A percentile compares a stretch with the other conserved stretches of the same genome.
Evolutionary conservation across 2,329 filamentous ascomycete species (phyloP).

Genomic region (Metarhizium robertsii): DNA sequence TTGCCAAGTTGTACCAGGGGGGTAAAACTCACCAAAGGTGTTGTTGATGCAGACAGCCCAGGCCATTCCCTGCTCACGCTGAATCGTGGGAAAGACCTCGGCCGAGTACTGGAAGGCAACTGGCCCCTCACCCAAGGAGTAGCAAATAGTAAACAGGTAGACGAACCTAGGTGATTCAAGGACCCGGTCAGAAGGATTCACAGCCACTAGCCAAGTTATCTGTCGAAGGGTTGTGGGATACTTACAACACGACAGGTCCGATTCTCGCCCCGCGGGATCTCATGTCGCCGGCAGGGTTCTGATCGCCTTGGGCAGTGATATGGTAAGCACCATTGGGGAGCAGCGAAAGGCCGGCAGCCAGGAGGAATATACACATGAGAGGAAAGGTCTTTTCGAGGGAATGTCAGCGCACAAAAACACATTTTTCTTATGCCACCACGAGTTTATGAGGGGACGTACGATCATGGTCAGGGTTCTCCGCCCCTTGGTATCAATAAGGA

Average conservation of each 20-base stretch:
- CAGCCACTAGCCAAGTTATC: too few species aligned
- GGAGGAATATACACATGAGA: slow-evolving; percentile 17
- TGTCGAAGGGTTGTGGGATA: not conserved
- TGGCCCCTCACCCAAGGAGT: slow-evolving; percentile 43
- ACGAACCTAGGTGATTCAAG: slow-evolving; percentile 12
- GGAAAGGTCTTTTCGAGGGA: slow-evolving; percentile 13
- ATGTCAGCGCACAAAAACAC: too few species aligned
- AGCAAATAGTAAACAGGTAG: slow-evolving; percentile 19
- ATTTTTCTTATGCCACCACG: too few species aligned
- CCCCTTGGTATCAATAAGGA: slow-evolving; percentile 20
- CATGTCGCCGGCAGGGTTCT: slow-evolving; percentile 9
- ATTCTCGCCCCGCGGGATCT: slow-evolving; percentile 10
- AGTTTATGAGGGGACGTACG: slow-evolving; percentile 8
- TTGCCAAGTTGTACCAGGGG: too few species aligned
- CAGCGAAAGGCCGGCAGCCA: slow-evolving; percentile 16
- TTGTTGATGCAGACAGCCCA: slow-evolving; percentile 41
- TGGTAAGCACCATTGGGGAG: slow-evolving; percentile 11
- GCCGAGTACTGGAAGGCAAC: slow-evolving; percentile 57
- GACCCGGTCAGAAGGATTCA: not conserved
- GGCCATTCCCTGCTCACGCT: slow-evolving; percentile 58
- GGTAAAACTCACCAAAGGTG: slow-evolving; percentile 12
- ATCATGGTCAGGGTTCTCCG: slow-evolving; percentile 16
- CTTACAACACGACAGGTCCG: slow-evolving; percentile 11
- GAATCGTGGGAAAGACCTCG: slow-evolving; percentile 57
- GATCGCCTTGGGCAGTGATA: slow-evolving; percentile 9